phyloP scores from a whole-genome alignment of 2,329 filamentous ascomycete genomes.

The Sclerotinia spermophila region DNA sequence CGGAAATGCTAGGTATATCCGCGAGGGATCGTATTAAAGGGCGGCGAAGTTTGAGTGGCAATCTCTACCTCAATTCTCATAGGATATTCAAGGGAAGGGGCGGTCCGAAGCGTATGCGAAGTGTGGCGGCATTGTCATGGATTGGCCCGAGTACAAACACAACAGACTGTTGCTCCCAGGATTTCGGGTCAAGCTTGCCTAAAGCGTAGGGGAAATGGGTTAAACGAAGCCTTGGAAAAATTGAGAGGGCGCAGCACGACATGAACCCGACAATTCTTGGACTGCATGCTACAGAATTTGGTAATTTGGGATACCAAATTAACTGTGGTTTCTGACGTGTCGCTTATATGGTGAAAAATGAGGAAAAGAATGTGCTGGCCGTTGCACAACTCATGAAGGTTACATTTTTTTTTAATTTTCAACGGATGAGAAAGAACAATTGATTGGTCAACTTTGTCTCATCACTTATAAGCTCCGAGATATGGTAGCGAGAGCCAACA shows the following conservation, averaged over 20 bases:
- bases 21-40: not conserved
- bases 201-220: not conserved
- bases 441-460: not conserved
- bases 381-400: constrained; percentile 17
- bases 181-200: constrained; percentile 20
- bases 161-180: constrained; percentile 17
- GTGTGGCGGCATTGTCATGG: constrained; percentile 5
- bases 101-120: constrained; percentile 14
- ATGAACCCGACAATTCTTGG: constrained; percentile 18
- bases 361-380: constrained; percentile 13
- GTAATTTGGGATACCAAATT: constrained; percentile 11
- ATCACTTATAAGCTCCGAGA: constrained; percentile 1
- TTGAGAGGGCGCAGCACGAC: constrained; percentile 17
- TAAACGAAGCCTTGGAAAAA: constrained; percentile 6
- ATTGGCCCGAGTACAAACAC: constrained; percentile 17
- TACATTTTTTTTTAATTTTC: constrained; percentile 15
- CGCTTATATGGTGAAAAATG: constrained; percentile 8
- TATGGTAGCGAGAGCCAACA: constrained; percentile 18
- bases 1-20: constrained; percentile 8
- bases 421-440: constrained; percentile 1
- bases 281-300: constrained; percentile 13
- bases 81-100: constrained; percentile 1
- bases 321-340: constrained; percentile 18
- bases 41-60: not conserved
- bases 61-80: constrained; percentile 4